Evolutionary conservation across 208 protist genomes (phyloP), one percentile per base, ranked within the genome.

Genomic region (Leishmania major): DNA sequence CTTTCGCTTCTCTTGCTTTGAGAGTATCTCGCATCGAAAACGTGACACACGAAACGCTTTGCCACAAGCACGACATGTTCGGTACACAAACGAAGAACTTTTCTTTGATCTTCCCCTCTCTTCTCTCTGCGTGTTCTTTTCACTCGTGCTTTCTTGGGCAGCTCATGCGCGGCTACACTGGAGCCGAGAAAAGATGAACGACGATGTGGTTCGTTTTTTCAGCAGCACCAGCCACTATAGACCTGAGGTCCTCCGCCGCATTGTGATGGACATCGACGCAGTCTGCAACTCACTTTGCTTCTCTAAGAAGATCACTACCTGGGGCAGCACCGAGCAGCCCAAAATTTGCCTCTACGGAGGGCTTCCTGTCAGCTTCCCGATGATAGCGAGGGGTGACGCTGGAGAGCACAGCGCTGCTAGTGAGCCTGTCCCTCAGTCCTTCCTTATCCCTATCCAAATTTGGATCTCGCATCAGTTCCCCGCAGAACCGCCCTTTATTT

Each of bases 271-370:
- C 60, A 78, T 95, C 13, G 82, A 84, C 69, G 82, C 66, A 1
- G 28, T 89, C 19, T 85, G 79, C 64, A 77, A 55, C 19, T 79
- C 88, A 0, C 82, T 88, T 10, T 71, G 51, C n/a, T 80, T 95
- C 53, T 86, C 81, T 10, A 78, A 79, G 3, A 84, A 79, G 49
- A 77, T 84, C 15, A 88, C 89, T 3, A 85, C 80, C 2, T 95
- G 88, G 88, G 92, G 92, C 35, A 77, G 25, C 1, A 93, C 87
- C 7, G 80, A 90, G 60, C 92, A 93, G 59, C 84, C 73, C 3
- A 93, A 93, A 80, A 67, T 93, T 11, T 95, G 92, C 72, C 53
- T 95, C 0, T 93, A 95, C 71, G 90, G 92, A 40, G 90, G 87
- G 2, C 69, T 93, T 25, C 90, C 87, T 11, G 81, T 92, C 28